Evolutionary conservation across 1,284 basidiomycete genomes (phyloP), one percentile per base, ranked within the genome.

Genomic region (Marasmius oreades): DNA sequence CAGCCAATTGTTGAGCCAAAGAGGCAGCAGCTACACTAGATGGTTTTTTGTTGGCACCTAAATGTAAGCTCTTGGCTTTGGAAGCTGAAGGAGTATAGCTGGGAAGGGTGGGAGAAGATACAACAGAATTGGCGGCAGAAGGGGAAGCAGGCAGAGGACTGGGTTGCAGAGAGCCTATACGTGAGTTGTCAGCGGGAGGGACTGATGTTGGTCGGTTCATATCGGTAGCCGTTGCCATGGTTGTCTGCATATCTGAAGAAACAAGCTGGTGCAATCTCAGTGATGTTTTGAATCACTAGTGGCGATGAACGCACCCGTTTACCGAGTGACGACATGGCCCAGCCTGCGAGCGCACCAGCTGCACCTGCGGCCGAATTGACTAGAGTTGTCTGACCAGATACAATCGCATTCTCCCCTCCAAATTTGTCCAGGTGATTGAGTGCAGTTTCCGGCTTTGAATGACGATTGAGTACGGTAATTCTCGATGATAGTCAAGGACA

Each of bases 301-400:
- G 12, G n/a, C n/a, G 7, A 24, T 7, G 5, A 51, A 42, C 64
- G 45, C 59, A 87, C 88, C 77, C 86, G 90, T 71, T 86, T 92
- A 33, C 88, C 84, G 0, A 97, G 67, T 0, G 90, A 93, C 4
- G 92, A 89, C 57, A 96, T 93, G 0, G 95, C 95, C 95, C 95
- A 97, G 5, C 93, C 92, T 10, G 95, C 95, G 6, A 98, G 74
- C 14, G 88, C 90, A 12, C 92, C 89, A 16, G 95, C 95, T 1
- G 93, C 93, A 0, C 93, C 94, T 0, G 93, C 86, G 0, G 95
- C 93, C 16, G 86, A 88, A 63, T 87, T 92, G 12, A 93, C 92
- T 1, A 95, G 72, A 1, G 81, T 84, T 3, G 77, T 76, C 66
- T 81, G 78, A 8, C 76, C 74, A 24, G 73, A 63, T 44, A 74